These are phyloP conservation scores for Polyporus arcularius DNA, from an alignment of 768 basidiomycete genomes.

Conservation along the genomic window DNA sequence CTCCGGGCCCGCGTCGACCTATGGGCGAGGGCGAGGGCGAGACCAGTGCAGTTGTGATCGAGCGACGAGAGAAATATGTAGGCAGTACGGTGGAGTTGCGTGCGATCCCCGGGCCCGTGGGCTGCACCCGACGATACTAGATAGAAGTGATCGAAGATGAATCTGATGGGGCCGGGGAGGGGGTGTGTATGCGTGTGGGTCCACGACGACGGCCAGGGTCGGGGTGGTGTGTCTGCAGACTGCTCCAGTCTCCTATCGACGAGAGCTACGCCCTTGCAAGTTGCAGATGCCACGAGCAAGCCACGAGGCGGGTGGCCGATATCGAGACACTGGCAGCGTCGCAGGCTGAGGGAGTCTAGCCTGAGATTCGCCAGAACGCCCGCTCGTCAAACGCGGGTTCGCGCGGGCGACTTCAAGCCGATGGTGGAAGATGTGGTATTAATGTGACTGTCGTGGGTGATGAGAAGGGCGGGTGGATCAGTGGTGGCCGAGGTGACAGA, in stretches of 20 bases:
- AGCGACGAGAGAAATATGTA: too few species aligned
- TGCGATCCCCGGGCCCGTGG: background rate
- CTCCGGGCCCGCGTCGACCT: too few species aligned
- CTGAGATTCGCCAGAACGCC: too few species aligned
- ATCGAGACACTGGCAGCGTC: too few species aligned
- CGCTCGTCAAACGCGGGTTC: too few species aligned
- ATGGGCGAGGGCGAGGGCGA: too few species aligned
- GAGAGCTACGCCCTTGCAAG: background rate
- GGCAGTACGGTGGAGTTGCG: background rate
- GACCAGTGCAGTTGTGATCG: background rate
- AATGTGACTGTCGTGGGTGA: too few species aligned
- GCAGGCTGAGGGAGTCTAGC: too few species aligned
- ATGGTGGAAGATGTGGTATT: too few species aligned
- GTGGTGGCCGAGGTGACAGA: background rate
- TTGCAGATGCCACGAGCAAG: background rate
- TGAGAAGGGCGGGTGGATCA: background rate
- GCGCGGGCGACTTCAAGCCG: too few species aligned
- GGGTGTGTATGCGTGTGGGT: background rate
- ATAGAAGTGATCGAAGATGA: background rate
- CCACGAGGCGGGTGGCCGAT: too few species aligned
- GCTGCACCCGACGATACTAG: background rate
- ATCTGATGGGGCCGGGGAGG: background rate
- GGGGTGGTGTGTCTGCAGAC: background rate
- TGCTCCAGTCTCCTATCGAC: background rate
- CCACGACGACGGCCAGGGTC: background rate